These are phyloP conservation scores for Penicillium decumbens DNA, from an alignment of 2,329 filamentous ascomycete species.

Conservation along the genomic window DNA sequence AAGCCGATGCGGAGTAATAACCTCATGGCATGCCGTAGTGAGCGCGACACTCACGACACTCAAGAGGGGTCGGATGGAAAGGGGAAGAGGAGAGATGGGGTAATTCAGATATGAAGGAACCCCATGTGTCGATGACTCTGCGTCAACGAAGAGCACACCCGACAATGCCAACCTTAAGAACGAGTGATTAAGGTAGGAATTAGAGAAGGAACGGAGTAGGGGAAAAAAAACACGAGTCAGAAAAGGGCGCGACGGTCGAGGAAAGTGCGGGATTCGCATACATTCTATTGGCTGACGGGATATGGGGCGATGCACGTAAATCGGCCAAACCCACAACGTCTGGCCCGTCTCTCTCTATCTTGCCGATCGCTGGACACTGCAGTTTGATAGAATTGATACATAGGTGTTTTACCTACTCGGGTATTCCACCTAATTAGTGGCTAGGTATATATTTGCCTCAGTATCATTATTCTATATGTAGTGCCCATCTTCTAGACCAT, in stretches of 20 bases:
- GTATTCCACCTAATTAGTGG: too few relatives aligned
- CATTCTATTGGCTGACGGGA: neutral
- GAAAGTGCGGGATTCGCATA: neutral
- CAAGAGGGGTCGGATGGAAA: neutral
- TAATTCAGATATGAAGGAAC: neutral
- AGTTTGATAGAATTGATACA: too few relatives aligned
- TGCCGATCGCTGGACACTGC: neutral
- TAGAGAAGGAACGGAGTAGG: neutral
- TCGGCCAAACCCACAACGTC: too few relatives aligned
- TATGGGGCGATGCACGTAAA: neutral
- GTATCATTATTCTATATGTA: too few relatives aligned
- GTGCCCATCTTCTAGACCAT: neutral
- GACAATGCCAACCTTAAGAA: neutral
- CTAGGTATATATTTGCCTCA: too few relatives aligned
- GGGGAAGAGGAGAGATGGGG: slow-evolving; percentile 1
- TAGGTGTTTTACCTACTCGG: too few relatives aligned
- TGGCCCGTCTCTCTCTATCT: neutral
- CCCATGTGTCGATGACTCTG: neutral
- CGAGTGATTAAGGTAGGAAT: neutral
- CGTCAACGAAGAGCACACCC: neutral
- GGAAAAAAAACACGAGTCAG: neutral
- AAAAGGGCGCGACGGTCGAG: neutral
- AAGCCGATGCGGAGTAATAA: slow-evolving; percentile 27
- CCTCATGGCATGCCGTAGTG: slow-evolving; percentile 23
- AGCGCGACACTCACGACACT: neutral